phyloP scores from a whole-genome alignment of 192 early-diverging fungal species.

The Entomortierella beljakovae region DNA sequence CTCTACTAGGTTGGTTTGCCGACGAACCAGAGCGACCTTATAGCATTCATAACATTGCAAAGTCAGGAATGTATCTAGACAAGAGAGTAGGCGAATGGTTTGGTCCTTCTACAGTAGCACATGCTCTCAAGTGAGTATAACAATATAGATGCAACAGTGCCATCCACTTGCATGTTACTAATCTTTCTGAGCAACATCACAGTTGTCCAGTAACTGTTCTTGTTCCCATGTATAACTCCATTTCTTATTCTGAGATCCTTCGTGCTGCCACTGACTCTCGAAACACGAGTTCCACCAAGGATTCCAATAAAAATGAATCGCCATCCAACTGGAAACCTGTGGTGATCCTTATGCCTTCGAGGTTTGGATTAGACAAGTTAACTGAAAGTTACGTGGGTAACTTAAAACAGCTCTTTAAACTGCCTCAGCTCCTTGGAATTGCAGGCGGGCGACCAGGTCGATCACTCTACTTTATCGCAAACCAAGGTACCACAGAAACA shows the following conservation, averaged over 20 bases:
- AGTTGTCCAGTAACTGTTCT: slow-evolving; percentile 47
- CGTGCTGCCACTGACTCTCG: slow-evolving; percentile 7
- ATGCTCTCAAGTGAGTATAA: slow-evolving; percentile 49
- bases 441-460: slow-evolving; percentile 54
- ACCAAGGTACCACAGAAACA: slow-evolving; percentile 33
- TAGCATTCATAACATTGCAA: slow-evolving; percentile 58
- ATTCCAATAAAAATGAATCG: neutral
- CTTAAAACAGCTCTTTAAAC: slow-evolving; percentile 35
- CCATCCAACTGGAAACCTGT: slow-evolving; percentile 50
- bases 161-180: no score
- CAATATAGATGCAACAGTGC: no score
- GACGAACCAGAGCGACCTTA: slow-evolving; percentile 57
- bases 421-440: slow-evolving; percentile 59
- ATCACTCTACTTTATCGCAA: slow-evolving; percentile 57
- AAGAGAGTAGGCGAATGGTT: slow-evolving; percentile 61
- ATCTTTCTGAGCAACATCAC: slow-evolving; percentile 38
- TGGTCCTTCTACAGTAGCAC: slow-evolving; percentile 55
- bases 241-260: slow-evolving; percentile 22
- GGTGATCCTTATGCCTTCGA: slow-evolving; percentile 43
- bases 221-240: slow-evolving; percentile 38
- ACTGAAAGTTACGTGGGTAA: slow-evolving; percentile 24
- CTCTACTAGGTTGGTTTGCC: slow-evolving; percentile 53
- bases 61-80: slow-evolving; percentile 41
- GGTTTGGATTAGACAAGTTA: slow-evolving; percentile 38
- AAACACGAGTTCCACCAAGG: neutral